Conservation (phyloP, 1,139 yeast species). For the Dujonia santamariae region DNA sequence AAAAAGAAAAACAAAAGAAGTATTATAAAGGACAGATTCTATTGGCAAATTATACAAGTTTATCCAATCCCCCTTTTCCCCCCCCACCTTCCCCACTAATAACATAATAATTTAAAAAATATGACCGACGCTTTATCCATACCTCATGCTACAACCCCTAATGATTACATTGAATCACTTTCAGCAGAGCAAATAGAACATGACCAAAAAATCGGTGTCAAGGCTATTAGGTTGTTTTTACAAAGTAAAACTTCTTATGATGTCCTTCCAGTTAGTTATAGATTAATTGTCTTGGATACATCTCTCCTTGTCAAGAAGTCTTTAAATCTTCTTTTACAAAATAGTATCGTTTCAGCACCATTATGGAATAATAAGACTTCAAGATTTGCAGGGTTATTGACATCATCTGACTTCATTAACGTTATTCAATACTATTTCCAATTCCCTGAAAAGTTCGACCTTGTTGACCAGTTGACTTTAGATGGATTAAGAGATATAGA, state of each 20-base stretch:
- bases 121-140: conserved; percentile 5
- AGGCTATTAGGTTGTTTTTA: conserved; percentile 77
- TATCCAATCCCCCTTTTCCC: neutral
- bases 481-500: conserved; percentile 86
- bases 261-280: conserved; percentile 91
- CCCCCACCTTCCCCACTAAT: neutral
- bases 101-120: neutral
- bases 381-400: conserved; percentile 89
- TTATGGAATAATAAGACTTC: conserved; percentile 91
- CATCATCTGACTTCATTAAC: conserved; percentile 89
- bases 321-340: conserved; percentile 83
- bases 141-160: conserved; percentile 26
- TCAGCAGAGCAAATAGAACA: conserved; percentile 44
- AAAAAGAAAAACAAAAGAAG: too few species aligned
- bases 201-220: conserved; percentile 66
- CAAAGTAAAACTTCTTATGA: conserved; percentile 94
- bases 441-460: conserved; percentile 84
- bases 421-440: conserved; percentile 94
- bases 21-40: too few species aligned
- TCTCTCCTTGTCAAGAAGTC: conserved; percentile 88
- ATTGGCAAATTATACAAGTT: too few species aligned
- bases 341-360: conserved; percentile 95
- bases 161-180: conserved; percentile 43
- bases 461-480: conserved; percentile 81
- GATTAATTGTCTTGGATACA: conserved; percentile 91